Percentiles rank a stretch among this genome's conserved stretches.
Conservation (phyloP, 2,329 filamentous ascomycete species). For the Scortechinia acanthostroma region DNA sequence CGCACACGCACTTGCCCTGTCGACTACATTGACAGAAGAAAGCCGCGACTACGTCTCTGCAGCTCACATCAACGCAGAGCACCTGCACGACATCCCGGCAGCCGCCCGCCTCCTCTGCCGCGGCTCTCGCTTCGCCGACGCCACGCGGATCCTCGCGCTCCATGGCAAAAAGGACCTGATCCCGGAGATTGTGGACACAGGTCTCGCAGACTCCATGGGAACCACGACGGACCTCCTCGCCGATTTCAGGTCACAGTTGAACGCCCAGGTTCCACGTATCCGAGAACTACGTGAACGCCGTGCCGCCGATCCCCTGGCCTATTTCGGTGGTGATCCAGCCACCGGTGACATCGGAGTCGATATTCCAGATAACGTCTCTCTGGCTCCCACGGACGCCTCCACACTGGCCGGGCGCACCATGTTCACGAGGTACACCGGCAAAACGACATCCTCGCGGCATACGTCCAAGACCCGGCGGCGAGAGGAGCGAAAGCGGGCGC, state of each 20-base stretch:
- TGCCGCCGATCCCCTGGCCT: slow-evolving; percentile 75
- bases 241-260: slow-evolving; percentile 81
- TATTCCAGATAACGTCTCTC: slow-evolving; percentile 83
- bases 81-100: slow-evolving; percentile 65
- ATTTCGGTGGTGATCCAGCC: slow-evolving; percentile 72
- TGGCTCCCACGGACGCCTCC: slow-evolving; percentile 52
- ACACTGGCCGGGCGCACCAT: slow-evolving; percentile 22
- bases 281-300: slow-evolving; percentile 76
- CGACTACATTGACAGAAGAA: slow-evolving; percentile 72
- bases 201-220: slow-evolving; percentile 73
- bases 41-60: slow-evolving; percentile 73
- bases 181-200: slow-evolving; percentile 63
- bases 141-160: slow-evolving; percentile 69
- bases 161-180: slow-evolving; percentile 57
- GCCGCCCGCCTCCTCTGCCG: slow-evolving; percentile 78
- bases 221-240: slow-evolving; percentile 84
- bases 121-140: slow-evolving; percentile 80
- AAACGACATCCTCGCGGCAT: slow-evolving; percentile 69
- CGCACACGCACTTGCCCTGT: slow-evolving; percentile 67
- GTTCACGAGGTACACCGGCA: slow-evolving; percentile 86
- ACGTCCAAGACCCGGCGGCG: slow-evolving; percentile 70
- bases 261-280: slow-evolving; percentile 79
- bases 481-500: slow-evolving; percentile 89
- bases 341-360: slow-evolving; percentile 45
- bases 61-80: slow-evolving; percentile 73